Base-by-base conservation (phyloP, 257 asterid genomes). In the Plectranthus barbatus region DNA sequence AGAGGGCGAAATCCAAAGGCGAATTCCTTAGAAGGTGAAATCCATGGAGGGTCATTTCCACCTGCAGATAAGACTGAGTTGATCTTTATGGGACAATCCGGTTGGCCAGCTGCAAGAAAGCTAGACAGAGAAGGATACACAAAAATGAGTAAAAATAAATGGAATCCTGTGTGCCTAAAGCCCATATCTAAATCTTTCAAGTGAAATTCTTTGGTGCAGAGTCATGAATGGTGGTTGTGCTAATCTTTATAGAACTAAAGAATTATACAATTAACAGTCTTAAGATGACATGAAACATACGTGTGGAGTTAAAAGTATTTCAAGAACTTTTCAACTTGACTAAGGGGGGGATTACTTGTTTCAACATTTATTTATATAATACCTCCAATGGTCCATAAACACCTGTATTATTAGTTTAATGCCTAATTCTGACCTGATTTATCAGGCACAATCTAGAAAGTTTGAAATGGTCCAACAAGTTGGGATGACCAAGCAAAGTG, bases 1-100 rank as follows among this genome's bases (percentile, higher is more conserved):
- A 58, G 77, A 34, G 64, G 74, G 3, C 66, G 60, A 67, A 81
- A 78, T 24, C 78, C 84, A 7, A 81, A 68, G 67, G 86, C 84
- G 37, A 75, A 80, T 47, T 81, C 83, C 5, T 63, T 74, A 2
- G 62, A 70, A 13, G 80, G 71, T 3, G 83, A 81, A 21, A 64
- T 39, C 86, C 86, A 77, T 14, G 71, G 66, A 49, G 62, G 40
- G 37, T 41, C 34, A 8, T 33, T 47, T 5, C 67, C 66, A 20
- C 68, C 71, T 13, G 78, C 70, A 17, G 76, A 31, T 18, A 74
- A 7, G 20, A 20, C 42, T 21, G 73, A 58, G 21, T 60, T 60
- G 13, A 47, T 7, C n/a, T 11, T 23, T 13, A 67, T 34, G 11
- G 34, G 41, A 33, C 76, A 67, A 6, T 50, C 36, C 0, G 71